Evolutionary conservation across 2,329 filamentous ascomycete species (phyloP).

Genomic region (Metarhizium brunneum): DNA sequence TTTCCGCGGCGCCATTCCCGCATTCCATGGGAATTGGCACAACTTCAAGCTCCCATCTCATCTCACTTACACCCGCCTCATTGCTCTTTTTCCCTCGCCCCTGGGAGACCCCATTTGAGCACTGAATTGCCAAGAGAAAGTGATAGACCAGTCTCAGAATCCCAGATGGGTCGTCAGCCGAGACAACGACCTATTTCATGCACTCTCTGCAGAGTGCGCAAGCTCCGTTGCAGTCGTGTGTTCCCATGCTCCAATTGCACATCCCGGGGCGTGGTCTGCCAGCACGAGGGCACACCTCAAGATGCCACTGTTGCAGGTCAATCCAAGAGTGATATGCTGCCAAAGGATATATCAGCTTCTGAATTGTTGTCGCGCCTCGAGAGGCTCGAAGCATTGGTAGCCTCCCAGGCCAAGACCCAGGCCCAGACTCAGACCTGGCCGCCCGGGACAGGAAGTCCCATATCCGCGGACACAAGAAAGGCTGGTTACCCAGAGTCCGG

Average conservation of each 20-base stretch:
- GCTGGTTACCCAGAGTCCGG: constrained; percentile 6
- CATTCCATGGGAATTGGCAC: no score
- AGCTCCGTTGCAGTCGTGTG: constrained; percentile 26
- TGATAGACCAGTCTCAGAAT: background rate
- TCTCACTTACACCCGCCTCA: background rate
- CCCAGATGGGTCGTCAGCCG: constrained; percentile 21
- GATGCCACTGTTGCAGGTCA: background rate
- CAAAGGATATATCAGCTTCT: constrained; percentile 10
- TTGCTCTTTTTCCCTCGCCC: background rate
- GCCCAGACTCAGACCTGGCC: background rate
- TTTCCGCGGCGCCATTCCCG: background rate
- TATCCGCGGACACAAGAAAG: background rate
- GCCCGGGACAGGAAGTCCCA: background rate
- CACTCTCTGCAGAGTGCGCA: constrained; percentile 24
- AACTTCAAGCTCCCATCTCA: background rate
- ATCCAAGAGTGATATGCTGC: constrained; percentile 1
- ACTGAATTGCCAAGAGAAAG: background rate
- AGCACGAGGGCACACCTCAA: constrained; percentile 10
- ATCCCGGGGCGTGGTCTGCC: constrained; percentile 23
- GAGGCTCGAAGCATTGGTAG: constrained; percentile 12
- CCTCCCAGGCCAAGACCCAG: constrained; percentile 6
- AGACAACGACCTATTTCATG: constrained; percentile 26
- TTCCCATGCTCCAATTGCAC: constrained; percentile 28
- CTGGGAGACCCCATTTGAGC: background rate
- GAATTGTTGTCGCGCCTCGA: constrained; percentile 15